Evolutionary conservation across 805 yeast genomes (phyloP).

Genomic region (Hanseniaspora thailandica): DNA sequence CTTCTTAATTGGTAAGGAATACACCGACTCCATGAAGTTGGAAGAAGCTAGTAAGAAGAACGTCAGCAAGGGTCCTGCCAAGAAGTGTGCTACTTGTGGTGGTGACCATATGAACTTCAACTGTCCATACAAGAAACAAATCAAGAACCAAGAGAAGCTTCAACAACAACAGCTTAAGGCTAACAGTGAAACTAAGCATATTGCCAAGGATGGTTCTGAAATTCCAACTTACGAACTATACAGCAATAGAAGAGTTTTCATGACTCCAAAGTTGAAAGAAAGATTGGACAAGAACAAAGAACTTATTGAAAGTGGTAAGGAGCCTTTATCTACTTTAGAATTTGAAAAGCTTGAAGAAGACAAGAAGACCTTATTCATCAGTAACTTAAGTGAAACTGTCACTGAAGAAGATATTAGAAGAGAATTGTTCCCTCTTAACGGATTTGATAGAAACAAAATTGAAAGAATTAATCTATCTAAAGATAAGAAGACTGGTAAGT

Average conservation of each 20-base stretch:
- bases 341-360: constrained; percentile 59
- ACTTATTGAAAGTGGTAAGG: constrained; percentile 33
- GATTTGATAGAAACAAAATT: constrained; percentile 46
- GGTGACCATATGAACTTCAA: constrained; percentile 87
- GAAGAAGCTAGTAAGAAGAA: constrained; percentile 46
- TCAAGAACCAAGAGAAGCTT: constrained; percentile 26
- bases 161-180: constrained; percentile 27
- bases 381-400: constrained; percentile 78
- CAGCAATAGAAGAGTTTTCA: constrained; percentile 48
- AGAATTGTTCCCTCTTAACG: constrained; percentile 45
- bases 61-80: constrained; percentile 34
- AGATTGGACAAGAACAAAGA: constrained; percentile 20
- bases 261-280: constrained; percentile 26
- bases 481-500: constrained; percentile 85
- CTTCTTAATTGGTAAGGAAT: constrained; percentile 58
- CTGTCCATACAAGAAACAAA: constrained; percentile 85
- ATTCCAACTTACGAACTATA: constrained; percentile 36
- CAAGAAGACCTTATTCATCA: constrained; percentile 72
- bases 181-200: constrained; percentile 15
- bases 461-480: constrained; percentile 74
- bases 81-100: constrained; percentile 77
- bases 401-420: constrained; percentile 68
- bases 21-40: constrained; percentile 68
- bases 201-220: constrained; percentile 30
- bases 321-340: constrained; percentile 33